phyloP scores from a whole-genome alignment of 1,139 yeast genomes.

The Groenewaldozyma sp. region DNA sequence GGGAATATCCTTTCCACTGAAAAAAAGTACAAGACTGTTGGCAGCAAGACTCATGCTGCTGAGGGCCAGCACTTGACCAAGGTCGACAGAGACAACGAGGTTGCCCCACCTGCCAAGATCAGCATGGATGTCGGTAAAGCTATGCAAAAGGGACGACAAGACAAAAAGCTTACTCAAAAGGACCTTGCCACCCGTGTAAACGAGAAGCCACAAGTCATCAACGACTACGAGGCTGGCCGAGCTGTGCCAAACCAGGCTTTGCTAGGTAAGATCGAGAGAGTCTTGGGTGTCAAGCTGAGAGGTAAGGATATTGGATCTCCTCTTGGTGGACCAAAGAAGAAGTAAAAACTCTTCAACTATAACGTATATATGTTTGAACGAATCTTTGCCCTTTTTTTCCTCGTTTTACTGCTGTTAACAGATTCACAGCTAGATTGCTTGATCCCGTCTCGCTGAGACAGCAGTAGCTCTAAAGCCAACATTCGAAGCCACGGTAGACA shows the following conservation, averaged over 20 bases:
- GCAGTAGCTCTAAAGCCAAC: too few species aligned
- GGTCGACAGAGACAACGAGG: constrained; percentile 88
- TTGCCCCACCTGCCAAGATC: constrained; percentile 84
- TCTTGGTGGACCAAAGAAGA: constrained; percentile 63
- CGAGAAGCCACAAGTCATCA: constrained; percentile 91
- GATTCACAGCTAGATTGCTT: too few species aligned
- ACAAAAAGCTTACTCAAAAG: constrained; percentile 84
- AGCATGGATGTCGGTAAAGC: constrained; percentile 81
- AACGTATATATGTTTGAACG: too few species aligned
- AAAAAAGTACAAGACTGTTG: constrained; percentile 74
- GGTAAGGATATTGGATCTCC: constrained; percentile 96
- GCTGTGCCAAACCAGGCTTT: constrained; percentile 96
- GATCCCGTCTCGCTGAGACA: too few species aligned
- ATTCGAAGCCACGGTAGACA: too few species aligned
- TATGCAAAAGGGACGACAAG: constrained; percentile 78
- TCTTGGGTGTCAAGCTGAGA: constrained; percentile 86
- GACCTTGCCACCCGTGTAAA: constrained; percentile 91
- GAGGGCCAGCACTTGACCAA: constrained; percentile 95
- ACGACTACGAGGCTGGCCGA: constrained; percentile 95
- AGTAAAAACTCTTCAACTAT: too few species aligned
- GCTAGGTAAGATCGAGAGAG: constrained; percentile 86
- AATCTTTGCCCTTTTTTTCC: too few species aligned
- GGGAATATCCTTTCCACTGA: constrained; percentile 88
- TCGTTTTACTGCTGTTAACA: too few species aligned
- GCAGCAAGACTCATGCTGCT: constrained; percentile 55